phyloP scores from a whole-genome alignment of 78 protist genomes.

The Dictyostelium purpureum region DNA sequence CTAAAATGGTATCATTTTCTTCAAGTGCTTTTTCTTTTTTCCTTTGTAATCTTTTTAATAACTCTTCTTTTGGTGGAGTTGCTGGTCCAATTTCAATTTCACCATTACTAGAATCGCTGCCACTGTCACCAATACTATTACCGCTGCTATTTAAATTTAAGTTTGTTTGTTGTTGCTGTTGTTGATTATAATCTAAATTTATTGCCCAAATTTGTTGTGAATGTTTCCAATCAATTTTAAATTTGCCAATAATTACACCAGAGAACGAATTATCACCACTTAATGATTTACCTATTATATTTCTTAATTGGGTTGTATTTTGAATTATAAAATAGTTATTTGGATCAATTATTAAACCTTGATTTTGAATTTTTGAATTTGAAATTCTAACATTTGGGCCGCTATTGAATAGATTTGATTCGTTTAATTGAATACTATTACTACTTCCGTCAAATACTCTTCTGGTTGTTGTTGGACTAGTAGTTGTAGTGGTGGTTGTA shows the following conservation, averaged over 20 bases:
- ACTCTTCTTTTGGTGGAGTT: constrained; percentile 48
- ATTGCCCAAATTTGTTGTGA: not conserved
- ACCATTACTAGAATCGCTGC: not conserved
- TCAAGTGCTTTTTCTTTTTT: constrained; percentile 17
- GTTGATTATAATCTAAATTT: not conserved
- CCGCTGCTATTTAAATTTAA: not conserved
- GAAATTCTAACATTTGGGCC: not conserved
- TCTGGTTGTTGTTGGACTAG: not conserved
- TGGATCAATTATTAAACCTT: not conserved
- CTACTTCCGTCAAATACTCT: not conserved
- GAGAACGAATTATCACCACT: constrained; percentile 39
- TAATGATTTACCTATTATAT: constrained; percentile 11
- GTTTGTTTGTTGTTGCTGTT: not conserved
- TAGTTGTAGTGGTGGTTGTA: not conserved
- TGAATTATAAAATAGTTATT: constrained; percentile 20
- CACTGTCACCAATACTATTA: not conserved
- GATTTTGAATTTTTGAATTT: not conserved
- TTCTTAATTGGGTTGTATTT: constrained; percentile 6
- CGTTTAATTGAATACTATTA: not conserved
- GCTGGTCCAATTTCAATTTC: constrained; percentile 47
- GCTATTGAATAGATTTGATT: not conserved
- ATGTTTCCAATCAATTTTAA: constrained; percentile 68
- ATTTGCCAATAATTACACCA: constrained; percentile 48
- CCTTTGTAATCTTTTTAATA: not conserved
- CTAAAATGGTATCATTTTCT: not conserved